phyloP scores from a whole-genome alignment of 140 eudicot genomes.

The Artemisia princeps region DNA sequence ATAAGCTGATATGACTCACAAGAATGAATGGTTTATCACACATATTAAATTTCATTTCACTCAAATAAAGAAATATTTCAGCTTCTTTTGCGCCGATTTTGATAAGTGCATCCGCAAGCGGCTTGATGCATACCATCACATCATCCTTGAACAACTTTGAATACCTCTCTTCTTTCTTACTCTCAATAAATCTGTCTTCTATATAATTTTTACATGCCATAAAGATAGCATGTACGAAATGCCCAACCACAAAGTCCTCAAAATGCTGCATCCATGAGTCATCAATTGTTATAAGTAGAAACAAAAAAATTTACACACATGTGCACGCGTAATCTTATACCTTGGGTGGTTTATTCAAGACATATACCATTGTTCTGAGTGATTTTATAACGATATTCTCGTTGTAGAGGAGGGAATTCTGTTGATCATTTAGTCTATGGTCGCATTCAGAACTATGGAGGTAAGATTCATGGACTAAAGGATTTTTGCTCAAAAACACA shows the following conservation, averaged over 20 bases:
- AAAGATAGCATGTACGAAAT: neutral
- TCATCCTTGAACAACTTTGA: neutral
- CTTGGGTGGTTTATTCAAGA: slow-evolving; percentile 1
- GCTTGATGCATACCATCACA: no score
- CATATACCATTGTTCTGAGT: neutral
- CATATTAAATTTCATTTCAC: no score
- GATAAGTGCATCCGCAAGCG: no score
- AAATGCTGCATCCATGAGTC: neutral
- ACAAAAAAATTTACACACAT: neutral
- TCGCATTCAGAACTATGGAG: no score
- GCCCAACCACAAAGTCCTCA: neutral
- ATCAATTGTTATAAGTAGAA: neutral
- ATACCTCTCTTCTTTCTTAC: neutral
- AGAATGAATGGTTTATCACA: no score
- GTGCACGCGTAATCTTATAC: neutral
- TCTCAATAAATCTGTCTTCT: neutral
- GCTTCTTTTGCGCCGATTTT: no score
- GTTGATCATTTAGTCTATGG: no score
- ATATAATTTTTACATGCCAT: neutral
- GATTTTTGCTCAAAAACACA: neutral
- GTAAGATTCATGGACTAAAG: neutral
- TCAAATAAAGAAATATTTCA: no score
- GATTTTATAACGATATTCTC: neutral
- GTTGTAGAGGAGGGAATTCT: neutral
- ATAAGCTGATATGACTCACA: no score